Evolutionary conservation across 2,329 filamentous ascomycete genomes (phyloP).

Genomic region (Scopulariopsis brevicaulis): DNA sequence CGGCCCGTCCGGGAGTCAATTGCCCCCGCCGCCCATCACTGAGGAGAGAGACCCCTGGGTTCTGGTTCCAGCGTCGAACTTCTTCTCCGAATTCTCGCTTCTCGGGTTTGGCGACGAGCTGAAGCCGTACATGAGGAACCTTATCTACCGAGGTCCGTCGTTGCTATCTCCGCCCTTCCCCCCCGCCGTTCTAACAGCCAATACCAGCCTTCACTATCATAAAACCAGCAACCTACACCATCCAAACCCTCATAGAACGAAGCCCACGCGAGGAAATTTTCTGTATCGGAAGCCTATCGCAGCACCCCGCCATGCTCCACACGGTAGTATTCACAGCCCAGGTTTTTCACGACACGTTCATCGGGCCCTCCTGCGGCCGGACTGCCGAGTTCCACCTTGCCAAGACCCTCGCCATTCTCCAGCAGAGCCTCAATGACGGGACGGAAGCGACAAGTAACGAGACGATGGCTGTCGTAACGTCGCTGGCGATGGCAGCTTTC

Average conservation of each 20-base stretch:
- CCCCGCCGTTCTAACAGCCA: conserved; percentile 6
- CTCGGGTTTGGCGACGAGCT: neutral
- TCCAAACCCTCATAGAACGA: conserved; percentile 6
- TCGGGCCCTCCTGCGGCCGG: conserved; percentile 2
- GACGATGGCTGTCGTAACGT: conserved; percentile 11
- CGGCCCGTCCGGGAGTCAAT: neutral
- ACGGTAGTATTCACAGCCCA: conserved; percentile 13
- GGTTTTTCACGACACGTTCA: conserved; percentile 11
- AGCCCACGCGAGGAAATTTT: conserved; percentile 7
- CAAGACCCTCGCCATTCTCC: conserved; percentile 10
- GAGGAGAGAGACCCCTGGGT: neutral
- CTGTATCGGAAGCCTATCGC: conserved; percentile 10
- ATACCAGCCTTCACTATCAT: conserved; percentile 6
- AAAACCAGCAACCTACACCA: conserved; percentile 11
- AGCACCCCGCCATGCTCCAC: conserved; percentile 12
- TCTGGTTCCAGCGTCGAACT: conserved; percentile 3
- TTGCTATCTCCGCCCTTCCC: neutral
- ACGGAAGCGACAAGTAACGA: conserved; percentile 7
- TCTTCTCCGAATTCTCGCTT: conserved; percentile 9
- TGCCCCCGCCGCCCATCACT: too few relatives aligned
- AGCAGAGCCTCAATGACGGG: conserved; percentile 9
- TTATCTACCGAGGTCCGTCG: conserved; percentile 1
- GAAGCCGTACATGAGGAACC: conserved; percentile 3
- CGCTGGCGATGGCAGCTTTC: conserved; percentile 12
- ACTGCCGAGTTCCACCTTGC: conserved; percentile 10